These are phyloP conservation scores for Climacium dendroides DNA, from an alignment of 225 moss, liverwort and hornwort genomes.

Conservation along the genomic window DNA sequence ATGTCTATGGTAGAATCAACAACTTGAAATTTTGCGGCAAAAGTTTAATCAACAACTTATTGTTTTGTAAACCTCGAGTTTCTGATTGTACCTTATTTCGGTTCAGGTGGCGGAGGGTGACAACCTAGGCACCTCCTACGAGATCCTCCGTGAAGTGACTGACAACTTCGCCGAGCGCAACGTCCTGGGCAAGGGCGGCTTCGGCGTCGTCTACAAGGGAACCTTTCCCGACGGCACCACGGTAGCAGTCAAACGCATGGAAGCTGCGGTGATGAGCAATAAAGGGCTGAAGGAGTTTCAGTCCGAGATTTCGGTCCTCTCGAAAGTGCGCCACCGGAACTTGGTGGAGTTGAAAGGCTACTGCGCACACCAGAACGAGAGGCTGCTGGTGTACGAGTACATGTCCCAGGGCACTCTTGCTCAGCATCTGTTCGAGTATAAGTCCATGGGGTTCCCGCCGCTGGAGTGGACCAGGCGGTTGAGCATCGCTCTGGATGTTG, in stretches of 20 bases:
- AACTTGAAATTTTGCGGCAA: neutral
- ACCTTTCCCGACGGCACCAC: slow-evolving; percentile 79
- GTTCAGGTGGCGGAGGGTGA: slow-evolving; percentile 54
- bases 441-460: slow-evolving; percentile 31
- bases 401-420: slow-evolving; percentile 89
- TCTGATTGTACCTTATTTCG: neutral
- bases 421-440: slow-evolving; percentile 76
- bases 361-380: slow-evolving; percentile 77
- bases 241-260: slow-evolving; percentile 95
- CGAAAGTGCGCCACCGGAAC: slow-evolving; percentile 86
- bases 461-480: slow-evolving; percentile 77
- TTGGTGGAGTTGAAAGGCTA: slow-evolving; percentile 80
- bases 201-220: slow-evolving; percentile 90
- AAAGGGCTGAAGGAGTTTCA: slow-evolving; percentile 91
- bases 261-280: slow-evolving; percentile 78
- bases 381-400: slow-evolving; percentile 88
- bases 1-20: neutral
- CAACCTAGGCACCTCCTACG: slow-evolving; percentile 65
- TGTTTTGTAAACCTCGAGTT: neutral
- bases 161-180: slow-evolving; percentile 80
- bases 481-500: slow-evolving; percentile 81
- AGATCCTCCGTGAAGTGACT: slow-evolving; percentile 66
- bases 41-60: neutral
- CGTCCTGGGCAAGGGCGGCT: slow-evolving; percentile 76
- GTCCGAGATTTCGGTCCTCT: slow-evolving; percentile 81